Base-by-base conservation (phyloP, 2,329 filamentous ascomycete genomes). In the Verruconis gallopava region DNA sequence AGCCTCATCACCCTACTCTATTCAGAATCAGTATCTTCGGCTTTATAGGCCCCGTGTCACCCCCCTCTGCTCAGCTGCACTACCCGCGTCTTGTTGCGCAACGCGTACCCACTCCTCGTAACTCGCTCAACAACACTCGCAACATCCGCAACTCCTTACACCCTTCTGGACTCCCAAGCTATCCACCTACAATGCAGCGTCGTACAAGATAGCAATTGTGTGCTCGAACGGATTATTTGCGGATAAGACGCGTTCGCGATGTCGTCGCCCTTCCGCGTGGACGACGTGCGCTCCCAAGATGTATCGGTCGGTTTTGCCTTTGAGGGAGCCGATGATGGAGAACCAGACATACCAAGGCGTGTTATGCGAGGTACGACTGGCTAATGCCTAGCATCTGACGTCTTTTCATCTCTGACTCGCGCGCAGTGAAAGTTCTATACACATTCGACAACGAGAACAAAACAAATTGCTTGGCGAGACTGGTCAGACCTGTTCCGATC, bases 361-460 rank as follows among this genome's bases (percentile, higher is more conserved):
- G 36, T 42, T 20, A 42, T 42, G 40, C 28, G 40, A 42, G 40
- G 40, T 37, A 42, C 17, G 38, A n/a, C 12, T n/a, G 19, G 11
- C 21, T 9, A 3, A 40, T 22, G 28, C 13, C 14, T 13, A 17
- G 4, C 21, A 11, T 12, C 17, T 11, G n/a, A n/a, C n/a, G n/a
- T 17, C 6, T 20, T 5, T 3, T 12, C 6, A 25, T 20, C 9
- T 18, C 25, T 40, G 21, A 40, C 12, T 4, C 3, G 20, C 9
- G n/a, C 49, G 49, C 61, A 93, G 88, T 96, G 62, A 96, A 96
- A 71, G 82, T 96, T 38, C 79, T 93, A 47, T 98, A 96, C 64
- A 94, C 86, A 21, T 95, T 96, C 64, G 88, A 96, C 60, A 79
- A 80, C 56, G 80, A 89, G 50, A 81, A 77, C 64, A 86, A 86